Evolutionary conservation across 1,284 basidiomycete species (phyloP).

Genomic region (Cutaneotrichosporon sp.): DNA sequence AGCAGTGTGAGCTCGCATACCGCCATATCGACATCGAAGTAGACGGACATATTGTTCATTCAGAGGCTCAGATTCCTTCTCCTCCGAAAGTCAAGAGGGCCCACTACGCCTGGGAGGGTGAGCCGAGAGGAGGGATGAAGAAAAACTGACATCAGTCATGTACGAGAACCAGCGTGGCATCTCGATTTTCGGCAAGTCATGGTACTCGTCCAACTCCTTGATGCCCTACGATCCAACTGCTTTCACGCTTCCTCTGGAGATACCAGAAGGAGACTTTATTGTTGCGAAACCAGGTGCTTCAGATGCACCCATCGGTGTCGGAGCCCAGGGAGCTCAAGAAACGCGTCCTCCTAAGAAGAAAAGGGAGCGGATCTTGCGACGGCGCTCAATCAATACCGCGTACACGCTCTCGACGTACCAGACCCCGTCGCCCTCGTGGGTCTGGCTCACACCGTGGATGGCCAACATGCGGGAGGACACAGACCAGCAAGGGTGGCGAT

Average conservation of each 20-base stretch:
- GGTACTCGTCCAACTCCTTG: constrained; percentile 41
- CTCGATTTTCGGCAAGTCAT: constrained; percentile 40
- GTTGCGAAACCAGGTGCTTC: too few relatives aligned
- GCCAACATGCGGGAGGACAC: constrained; percentile 47
- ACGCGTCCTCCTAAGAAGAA: neutral
- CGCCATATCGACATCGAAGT: constrained; percentile 7
- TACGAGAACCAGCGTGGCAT: constrained; percentile 50
- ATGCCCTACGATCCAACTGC: constrained; percentile 45
- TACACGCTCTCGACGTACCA: constrained; percentile 45
- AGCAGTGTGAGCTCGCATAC: neutral
- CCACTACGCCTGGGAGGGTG: constrained; percentile 65
- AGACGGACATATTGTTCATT: constrained; percentile 7
- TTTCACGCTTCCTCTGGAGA: constrained; percentile 34
- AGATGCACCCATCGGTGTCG: too few relatives aligned
- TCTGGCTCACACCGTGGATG: constrained; percentile 48
- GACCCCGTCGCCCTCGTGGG: constrained; percentile 43
- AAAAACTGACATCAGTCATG: constrained; percentile 30
- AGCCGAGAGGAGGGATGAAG: constrained; percentile 32
- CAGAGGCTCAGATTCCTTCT: constrained; percentile 2
- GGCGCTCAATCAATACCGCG: constrained; percentile 37
- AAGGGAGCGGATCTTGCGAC: too few relatives aligned
- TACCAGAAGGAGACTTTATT: constrained; percentile 4
- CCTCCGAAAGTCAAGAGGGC: neutral
- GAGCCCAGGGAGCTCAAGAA: neutral
- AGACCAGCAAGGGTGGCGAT: constrained; percentile 49